Conservation (phyloP, 2,329 filamentous ascomycete species). For the Aspergillus caelatus region DNA sequence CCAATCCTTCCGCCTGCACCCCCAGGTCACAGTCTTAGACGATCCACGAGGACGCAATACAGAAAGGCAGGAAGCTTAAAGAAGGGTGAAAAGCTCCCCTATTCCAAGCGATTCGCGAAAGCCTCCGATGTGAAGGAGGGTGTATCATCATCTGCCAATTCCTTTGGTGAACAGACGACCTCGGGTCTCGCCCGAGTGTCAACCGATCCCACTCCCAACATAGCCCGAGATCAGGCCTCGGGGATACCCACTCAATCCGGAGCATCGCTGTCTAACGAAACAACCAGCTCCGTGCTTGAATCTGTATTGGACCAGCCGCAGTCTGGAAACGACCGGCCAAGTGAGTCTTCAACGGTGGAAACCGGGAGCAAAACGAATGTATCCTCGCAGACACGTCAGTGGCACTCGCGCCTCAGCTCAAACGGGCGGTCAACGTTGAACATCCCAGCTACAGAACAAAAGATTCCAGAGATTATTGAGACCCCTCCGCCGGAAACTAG, state of each 20-base stretch:
- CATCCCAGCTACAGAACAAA: conserved; percentile 50
- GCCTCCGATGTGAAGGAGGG: conserved; percentile 65
- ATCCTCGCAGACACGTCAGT: conserved; percentile 48
- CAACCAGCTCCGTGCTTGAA: conserved; percentile 30
- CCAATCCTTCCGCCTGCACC: conserved; percentile 79
- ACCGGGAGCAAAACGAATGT: conserved; percentile 33
- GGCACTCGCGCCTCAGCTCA: conserved; percentile 59
- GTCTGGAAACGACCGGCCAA: conserved; percentile 18
- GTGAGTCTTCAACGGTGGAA: conserved; percentile 30
- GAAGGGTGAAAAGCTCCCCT: conserved; percentile 73
- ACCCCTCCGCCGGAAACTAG: conserved; percentile 58
- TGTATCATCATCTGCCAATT: conserved; percentile 38
- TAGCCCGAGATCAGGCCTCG: conserved; percentile 50
- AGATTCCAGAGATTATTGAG: conserved; percentile 63
- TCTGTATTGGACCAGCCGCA: conserved; percentile 33
- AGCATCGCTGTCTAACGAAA: conserved; percentile 23
- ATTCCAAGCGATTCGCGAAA: conserved; percentile 71
- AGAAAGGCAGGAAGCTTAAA: conserved; percentile 78
- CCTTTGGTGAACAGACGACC: conserved; percentile 38
- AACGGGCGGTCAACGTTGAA: conserved; percentile 60
- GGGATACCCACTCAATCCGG: conserved; percentile 34
- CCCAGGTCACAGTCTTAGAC: conserved; percentile 76
- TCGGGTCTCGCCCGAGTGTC: conserved; percentile 38
- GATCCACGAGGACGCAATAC: conserved; percentile 91
- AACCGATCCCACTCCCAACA: conserved; percentile 39